A percentile compares a stretch with the other conserved stretches of the same genome.
phyloP scores from a whole-genome alignment of 495 filamentous ascomycete species.

The Xylaria scruposa region DNA sequence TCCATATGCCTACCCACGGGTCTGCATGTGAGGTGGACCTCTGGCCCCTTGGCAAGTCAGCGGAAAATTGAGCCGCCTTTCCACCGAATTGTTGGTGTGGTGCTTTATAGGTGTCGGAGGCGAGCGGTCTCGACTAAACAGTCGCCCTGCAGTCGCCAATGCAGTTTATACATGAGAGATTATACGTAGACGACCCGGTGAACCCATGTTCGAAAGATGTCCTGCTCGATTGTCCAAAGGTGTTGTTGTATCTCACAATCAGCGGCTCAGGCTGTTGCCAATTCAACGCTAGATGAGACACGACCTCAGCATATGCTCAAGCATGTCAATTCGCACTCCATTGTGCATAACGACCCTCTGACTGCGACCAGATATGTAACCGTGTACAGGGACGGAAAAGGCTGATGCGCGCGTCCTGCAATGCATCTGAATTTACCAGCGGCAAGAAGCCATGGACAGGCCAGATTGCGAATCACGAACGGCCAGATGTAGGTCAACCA shows the following conservation, averaged over 20 bases:
- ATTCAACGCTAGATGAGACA: background rate
- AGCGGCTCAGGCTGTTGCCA: conserved; percentile 10
- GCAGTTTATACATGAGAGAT: conserved; percentile 14
- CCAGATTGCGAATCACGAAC: conserved; percentile 13
- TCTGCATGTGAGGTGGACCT: conserved; percentile 2
- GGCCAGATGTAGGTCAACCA: conserved; percentile 21
- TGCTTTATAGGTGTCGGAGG: conserved; percentile 4
- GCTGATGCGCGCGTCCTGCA: conserved; percentile 7
- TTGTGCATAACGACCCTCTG: conserved; percentile 18
- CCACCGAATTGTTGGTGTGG: conserved; percentile 10
- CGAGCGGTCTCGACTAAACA: conserved; percentile 19
- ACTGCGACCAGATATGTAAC: conserved; percentile 9
- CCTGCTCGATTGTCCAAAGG: background rate
- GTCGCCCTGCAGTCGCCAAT: conserved; percentile 17
- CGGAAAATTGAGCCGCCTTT: conserved; percentile 27
- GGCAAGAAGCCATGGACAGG: background rate
- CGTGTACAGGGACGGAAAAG: conserved; percentile 16
- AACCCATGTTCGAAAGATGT: conserved; percentile 2
- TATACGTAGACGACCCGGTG: background rate
- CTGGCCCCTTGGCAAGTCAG: background rate
- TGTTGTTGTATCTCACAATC: conserved; percentile 2
- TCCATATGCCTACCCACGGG: background rate
- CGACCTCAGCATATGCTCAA: conserved; percentile 4
- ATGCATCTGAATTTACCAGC: conserved; percentile 10
- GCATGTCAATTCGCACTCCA: conserved; percentile 20